Percentiles rank a stretch among this genome's conserved stretches.
Evolutionary conservation across 257 asterid genomes (phyloP).

Genomic region (Forsythia suspensa): DNA sequence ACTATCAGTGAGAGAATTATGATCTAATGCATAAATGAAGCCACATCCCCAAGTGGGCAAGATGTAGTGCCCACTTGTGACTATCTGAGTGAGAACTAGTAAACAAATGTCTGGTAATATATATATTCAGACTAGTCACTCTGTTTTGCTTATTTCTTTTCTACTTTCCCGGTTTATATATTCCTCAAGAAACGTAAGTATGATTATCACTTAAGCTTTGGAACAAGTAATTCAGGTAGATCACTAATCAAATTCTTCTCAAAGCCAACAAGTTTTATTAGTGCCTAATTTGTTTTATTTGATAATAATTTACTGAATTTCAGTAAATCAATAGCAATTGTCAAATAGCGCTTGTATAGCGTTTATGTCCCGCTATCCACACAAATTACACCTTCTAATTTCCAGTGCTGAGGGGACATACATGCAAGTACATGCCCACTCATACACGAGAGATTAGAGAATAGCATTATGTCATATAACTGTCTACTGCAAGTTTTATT

Average conservation of each 20-base stretch:
- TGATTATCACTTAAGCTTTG: neutral
- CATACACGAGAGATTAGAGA: neutral
- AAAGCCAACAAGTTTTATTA: slow-evolving; percentile 10
- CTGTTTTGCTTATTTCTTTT: neutral
- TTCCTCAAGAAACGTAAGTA: neutral
- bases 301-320: neutral
- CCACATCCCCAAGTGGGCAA: too few species aligned
- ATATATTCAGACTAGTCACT: neutral
- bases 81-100: neutral
- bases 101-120: neutral
- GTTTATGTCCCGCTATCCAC: neutral
- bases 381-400: neutral
- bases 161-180: neutral
- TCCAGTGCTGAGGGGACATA: neutral
- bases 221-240: neutral
- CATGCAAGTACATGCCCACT: neutral
- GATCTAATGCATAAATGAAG: too few species aligned
- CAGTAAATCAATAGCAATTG: neutral
- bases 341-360: neutral
- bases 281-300: neutral
- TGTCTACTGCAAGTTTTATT: neutral
- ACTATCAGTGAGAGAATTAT: neutral
- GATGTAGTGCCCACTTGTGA: too few species aligned
- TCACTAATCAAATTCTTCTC: slow-evolving; percentile 5
- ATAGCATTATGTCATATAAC: neutral